Base-by-base conservation (phyloP, 305 asterid genomes). In the Rubia balearica region DNA sequence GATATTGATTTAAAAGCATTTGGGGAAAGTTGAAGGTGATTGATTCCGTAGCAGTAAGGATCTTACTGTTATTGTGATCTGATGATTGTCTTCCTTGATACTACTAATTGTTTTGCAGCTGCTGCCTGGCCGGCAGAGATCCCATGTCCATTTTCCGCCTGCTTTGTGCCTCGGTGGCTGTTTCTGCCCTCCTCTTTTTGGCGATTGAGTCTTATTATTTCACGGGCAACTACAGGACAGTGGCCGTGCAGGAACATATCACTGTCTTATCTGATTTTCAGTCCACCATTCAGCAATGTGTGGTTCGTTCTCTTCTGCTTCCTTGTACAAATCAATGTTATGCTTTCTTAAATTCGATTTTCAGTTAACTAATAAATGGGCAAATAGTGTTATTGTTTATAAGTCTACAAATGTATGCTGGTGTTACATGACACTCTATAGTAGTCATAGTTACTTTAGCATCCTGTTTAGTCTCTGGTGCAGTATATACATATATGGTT, bases 211-310 rank as follows among this genome's bases (percentile, higher is more conserved):
- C 84, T 73, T 85, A 89, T 71, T 83, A 81, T 78, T 84, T 81
- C 71, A 67, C 85, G 87, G 96, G 91, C 73, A 38, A 16, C 72
- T 17, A n/a, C 48, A 45, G 2, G 64, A n/a, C 5, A 8, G 83
- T 41, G 77, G 73, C 19, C 22, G 64, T 78, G 5, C 36, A 53
- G 36, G 77, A 75, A 67, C 80, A 89, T 68, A 71, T 83, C 73
- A 77, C 71, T 75, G 80, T 85, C 79, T 82, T 93, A 71, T 85
- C 84, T 56, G 81, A 84, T 68, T 90, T 93, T 79, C 97, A 90
- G 81, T 81, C 88, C 72, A 79, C 70, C 62, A 80, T 93, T 71
- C 91, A 89, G 78, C 97, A 93, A 81, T 90, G 98, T 85, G 96
- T 93, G 85, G 97, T 93, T 70, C 64, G 91, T 87, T 66, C 21